Percentiles rank a stretch among this genome's conserved stretches.
Evolutionary conservation across 2,329 filamentous ascomycete genomes (phyloP).

Genomic region (Zarea fungicola): DNA sequence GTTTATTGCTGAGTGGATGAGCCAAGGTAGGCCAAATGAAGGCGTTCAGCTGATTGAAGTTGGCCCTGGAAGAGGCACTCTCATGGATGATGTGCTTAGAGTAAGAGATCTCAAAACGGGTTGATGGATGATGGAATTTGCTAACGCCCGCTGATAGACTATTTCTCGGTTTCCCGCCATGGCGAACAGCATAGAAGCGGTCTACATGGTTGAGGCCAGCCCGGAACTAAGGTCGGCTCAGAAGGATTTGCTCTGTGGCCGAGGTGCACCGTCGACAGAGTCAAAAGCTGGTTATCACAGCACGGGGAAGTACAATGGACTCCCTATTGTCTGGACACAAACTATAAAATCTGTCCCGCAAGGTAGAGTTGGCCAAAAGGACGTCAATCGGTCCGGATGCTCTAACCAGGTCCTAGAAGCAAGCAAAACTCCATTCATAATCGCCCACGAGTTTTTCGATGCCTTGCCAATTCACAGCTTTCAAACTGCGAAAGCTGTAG

Average conservation of each 20-base stretch:
- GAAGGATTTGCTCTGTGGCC: slow-evolving; percentile 74
- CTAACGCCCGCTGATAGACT: slow-evolving; percentile 50
- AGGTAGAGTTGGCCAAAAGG: slow-evolving; percentile 36
- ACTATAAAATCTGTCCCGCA: slow-evolving; percentile 77
- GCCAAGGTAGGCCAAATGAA: slow-evolving; percentile 67
- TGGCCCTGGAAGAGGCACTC: slow-evolving; percentile 85
- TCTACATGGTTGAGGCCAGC: slow-evolving; percentile 95
- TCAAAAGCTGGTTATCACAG: slow-evolving; percentile 70
- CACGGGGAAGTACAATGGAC: slow-evolving; percentile 65
- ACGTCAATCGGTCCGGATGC: not conserved
- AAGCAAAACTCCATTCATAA: slow-evolving; percentile 78
- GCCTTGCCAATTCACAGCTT: slow-evolving; percentile 95
- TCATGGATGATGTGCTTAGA: slow-evolving; percentile 94
- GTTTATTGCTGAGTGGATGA: slow-evolving; percentile 95
- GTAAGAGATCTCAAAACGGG: too few species aligned
- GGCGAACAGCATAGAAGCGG: slow-evolving; percentile 69
- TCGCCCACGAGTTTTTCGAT: slow-evolving; percentile 98
- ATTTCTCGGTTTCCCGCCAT: slow-evolving; percentile 78
- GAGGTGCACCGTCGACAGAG: slow-evolving; percentile 60
- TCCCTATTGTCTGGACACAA: slow-evolving; percentile 86
- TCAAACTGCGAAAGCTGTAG: slow-evolving; percentile 57
- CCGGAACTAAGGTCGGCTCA: slow-evolving; percentile 70
- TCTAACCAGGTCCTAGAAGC: slow-evolving; percentile 40
- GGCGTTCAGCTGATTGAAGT: slow-evolving; percentile 90
- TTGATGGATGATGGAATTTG: too few species aligned